Evolutionary conservation across 768 basidiomycete species (phyloP), one percentile per base, ranked within the genome.

Genomic region (Gloeopeniophorella convolvens): DNA sequence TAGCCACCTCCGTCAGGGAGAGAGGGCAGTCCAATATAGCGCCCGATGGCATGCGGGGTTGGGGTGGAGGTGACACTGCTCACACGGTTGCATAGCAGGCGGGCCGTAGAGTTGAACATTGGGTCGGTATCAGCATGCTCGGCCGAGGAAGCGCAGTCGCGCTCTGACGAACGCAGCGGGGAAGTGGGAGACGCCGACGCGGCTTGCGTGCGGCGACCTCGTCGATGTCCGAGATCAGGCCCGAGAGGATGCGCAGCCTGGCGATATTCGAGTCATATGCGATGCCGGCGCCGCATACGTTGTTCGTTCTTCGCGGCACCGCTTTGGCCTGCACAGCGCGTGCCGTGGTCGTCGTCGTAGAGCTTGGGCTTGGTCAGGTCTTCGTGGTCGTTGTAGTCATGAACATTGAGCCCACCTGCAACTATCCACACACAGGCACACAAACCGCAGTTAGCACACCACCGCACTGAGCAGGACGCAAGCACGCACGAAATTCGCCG

Each of bases 301-400:
- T 80, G 68, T 99, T n/a, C n/a, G n/a, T n/a, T 99, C 63, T 88
- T 89, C 12, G 76, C 82, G 1, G 96, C 96, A 18, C 89, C 93
- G 42, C 98, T 81, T 67, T 99, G 95, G 24, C 96, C 96, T 1
- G 95, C 95, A 65, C 96, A 99, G 2, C 96, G 86, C 0, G 96
- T 99, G 10, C 96, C 96, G 63, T 99, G 96, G 59, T 90, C 89
- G 59, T 99, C 96, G 57, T 98, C 94, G 23, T 73, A 77, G 36
- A 94, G 80, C 50, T 83, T 78, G 0, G 96, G 96, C 28, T 84
- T 85, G 9, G 96, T 96, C 5, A 97, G 73, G 12, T 80, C 72
- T 23, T 80, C 80, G 61, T 98, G 92, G 62, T 95, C 92, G 65
- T 99, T 99, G 66, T 92, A 99, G 66, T 99, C 94, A 63, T 92